Evolutionary conservation across 2,329 filamentous ascomycete species (phyloP).

Genomic region (Cephalotrichum gorgonifer): DNA sequence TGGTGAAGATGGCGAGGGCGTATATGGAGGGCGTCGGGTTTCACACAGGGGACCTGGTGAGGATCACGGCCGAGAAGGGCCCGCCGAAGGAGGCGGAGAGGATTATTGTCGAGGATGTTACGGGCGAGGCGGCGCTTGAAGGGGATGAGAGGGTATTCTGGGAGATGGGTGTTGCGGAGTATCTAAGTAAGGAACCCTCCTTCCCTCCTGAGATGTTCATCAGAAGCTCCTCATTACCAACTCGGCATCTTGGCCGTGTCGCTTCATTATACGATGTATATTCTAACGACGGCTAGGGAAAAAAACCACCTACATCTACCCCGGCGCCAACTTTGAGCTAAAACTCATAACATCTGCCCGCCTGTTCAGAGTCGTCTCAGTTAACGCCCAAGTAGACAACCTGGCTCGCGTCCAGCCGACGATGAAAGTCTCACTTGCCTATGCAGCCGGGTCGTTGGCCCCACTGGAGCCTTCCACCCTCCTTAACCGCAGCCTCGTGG

Average conservation of each 20-base stretch:
- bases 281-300: slow-evolving; percentile 21
- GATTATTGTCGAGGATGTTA: slow-evolving; percentile 53
- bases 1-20: slow-evolving; percentile 62
- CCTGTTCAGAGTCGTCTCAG: slow-evolving; percentile 43
- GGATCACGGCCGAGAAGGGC: slow-evolving; percentile 29
- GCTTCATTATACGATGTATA: background rate
- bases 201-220: background rate
- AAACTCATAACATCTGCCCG: slow-evolving; percentile 21
- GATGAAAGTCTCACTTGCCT: slow-evolving; percentile 17
- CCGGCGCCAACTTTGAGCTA: slow-evolving; percentile 61
- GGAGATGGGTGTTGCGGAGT: slow-evolving; percentile 22
- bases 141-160: slow-evolving; percentile 22
- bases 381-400: slow-evolving; percentile 38
- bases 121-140: slow-evolving; percentile 14
- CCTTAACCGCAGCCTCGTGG: slow-evolving; percentile 23
- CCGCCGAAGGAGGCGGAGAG: slow-evolving; percentile 40
- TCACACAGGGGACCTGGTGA: slow-evolving; percentile 56
- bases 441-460: background rate
- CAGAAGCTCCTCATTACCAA: background rate
- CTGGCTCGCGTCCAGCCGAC: slow-evolving; percentile 31
- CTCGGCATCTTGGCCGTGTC: background rate
- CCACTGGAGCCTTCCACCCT: slow-evolving; percentile 6
- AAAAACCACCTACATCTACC: slow-evolving; percentile 56
- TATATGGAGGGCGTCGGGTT: slow-evolving; percentile 65
- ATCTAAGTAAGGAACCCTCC: slow-evolving; percentile 21